These are phyloP conservation scores for Calonectria pteridis DNA, from an alignment of 2,329 filamentous ascomycete genomes.

Conservation along the genomic window DNA sequence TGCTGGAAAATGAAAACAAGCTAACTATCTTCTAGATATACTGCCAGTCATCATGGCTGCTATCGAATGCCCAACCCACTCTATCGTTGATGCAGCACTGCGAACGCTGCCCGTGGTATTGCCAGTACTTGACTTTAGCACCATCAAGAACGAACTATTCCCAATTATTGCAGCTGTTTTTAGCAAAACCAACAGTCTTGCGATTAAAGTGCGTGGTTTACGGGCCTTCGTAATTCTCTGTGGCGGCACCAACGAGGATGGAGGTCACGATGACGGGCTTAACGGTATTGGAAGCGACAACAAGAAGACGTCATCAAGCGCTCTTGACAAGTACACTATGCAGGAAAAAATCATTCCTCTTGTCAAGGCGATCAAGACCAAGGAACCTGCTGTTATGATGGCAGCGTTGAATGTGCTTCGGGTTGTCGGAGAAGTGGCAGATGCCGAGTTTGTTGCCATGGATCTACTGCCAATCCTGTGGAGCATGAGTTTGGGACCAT, in stretches of 20 bases:
- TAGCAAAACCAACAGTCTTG: constrained; percentile 90
- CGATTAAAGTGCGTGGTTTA: constrained; percentile 92
- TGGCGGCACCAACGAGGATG: constrained; percentile 74
- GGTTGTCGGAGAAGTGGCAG: constrained; percentile 84
- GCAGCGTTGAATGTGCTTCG: constrained; percentile 87
- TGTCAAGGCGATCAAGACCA: constrained; percentile 94
- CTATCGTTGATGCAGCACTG: constrained; percentile 87
- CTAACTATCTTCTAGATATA: constrained; percentile 70
- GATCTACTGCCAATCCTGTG: constrained; percentile 92
- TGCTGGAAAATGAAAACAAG: not conserved
- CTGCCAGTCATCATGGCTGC: constrained; percentile 87
- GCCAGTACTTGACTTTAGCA: constrained; percentile 92
- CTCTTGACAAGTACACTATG: constrained; percentile 97
- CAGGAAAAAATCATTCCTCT: constrained; percentile 97
- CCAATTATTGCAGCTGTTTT: constrained; percentile 92
- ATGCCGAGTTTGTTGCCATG: constrained; percentile 91
- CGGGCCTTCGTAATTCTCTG: constrained; percentile 93
- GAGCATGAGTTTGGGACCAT: constrained; percentile 89
- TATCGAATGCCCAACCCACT: constrained; percentile 89
- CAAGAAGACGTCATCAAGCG: constrained; percentile 76
- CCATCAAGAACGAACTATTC: constrained; percentile 96
- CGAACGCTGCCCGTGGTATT: constrained; percentile 83
- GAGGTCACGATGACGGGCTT: constrained; percentile 74
- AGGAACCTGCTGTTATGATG: constrained; percentile 98
- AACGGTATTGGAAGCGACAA: constrained; percentile 75